These are phyloP conservation scores for Capsaspora owczarzaki DNA, from an alignment of 78 protist genomes.

Conservation along the genomic window DNA sequence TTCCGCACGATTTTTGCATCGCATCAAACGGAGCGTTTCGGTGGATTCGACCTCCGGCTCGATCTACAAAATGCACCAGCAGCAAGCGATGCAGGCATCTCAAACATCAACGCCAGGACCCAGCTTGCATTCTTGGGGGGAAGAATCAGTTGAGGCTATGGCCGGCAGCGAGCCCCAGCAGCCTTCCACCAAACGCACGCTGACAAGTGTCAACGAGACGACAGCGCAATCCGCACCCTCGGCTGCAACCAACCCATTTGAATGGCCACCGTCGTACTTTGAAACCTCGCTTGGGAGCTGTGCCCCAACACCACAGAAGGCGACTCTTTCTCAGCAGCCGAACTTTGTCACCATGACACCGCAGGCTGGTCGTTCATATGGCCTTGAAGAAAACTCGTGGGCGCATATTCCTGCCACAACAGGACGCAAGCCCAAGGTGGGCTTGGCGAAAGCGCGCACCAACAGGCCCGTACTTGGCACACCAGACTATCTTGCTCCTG, in stretches of 20 bases:
- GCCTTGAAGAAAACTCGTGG: not conserved
- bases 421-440: too few species aligned
- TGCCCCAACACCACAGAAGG: not conserved
- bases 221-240: too few species aligned
- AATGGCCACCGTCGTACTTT: too few species aligned
- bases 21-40: too few species aligned
- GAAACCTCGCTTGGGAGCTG: not conserved
- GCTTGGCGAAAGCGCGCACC: too few species aligned
- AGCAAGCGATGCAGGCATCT: not conserved
- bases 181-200: too few species aligned
- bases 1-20: too few species aligned
- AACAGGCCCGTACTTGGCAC: conserved; percentile 63
- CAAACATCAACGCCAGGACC: not conserved
- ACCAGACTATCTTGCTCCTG: conserved; percentile 94
- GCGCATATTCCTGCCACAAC: not conserved
- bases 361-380: not conserved
- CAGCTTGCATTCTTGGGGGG: too few species aligned
- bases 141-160: too few species aligned
- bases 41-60: not conserved
- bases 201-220: too few species aligned
- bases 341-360: not conserved
- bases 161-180: too few species aligned
- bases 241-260: too few species aligned
- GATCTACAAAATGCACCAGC: not conserved
- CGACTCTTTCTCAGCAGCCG: not conserved